Base-by-base conservation (phyloP, 306 rosid genomes). In the Gastrolobium bilobum region DNA sequence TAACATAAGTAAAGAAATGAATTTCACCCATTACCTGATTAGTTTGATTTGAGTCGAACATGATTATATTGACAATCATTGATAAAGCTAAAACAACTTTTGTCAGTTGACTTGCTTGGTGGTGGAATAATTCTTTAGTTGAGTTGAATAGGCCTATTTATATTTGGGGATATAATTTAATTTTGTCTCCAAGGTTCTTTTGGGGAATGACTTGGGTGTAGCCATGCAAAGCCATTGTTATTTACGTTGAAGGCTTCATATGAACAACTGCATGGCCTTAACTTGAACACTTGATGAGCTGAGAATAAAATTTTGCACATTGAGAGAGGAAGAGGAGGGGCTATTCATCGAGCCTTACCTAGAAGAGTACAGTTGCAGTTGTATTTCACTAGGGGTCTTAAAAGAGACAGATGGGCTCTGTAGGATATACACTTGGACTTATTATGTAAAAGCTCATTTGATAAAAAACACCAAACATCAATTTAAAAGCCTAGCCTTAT, bases 281-380 rank as follows among this genome's bases (percentile, higher is more conserved):
- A 57, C 68, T 20, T 72, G 56, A 81, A 78, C 62, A 88, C 82
- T 59, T 63, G 83, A 52, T 71, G 67, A 71, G 29, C 38, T 20
- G 64, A 81, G 74, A 80, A 78, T 48, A 39, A 62, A 39, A 71
- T 57, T 73, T 80, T 57, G 51, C 74, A 83, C 51, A 54, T 53
- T 48, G 58, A 68, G 68, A 80, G 42, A 50, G 30, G 30, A 39
- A 11, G 37, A 8, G 44, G 37, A 33, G 61, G 39, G 7, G 67
- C 67, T 82, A 89, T 83, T 86, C 85, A 89, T 83, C 74, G 85
- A 79, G 61, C 43, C 77, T 82, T 78, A 58, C 77, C 85, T 40
- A 72, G 60, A 62, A 78, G 39, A 64, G 84, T 64, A 73, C 77
- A 57, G n/a, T 51, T 73, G 59, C 42, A 75, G 73, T 67, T 56